phyloP scores from a whole-genome alignment of 2,329 filamentous ascomycete genomes.

The Fusarium sp. region DNA sequence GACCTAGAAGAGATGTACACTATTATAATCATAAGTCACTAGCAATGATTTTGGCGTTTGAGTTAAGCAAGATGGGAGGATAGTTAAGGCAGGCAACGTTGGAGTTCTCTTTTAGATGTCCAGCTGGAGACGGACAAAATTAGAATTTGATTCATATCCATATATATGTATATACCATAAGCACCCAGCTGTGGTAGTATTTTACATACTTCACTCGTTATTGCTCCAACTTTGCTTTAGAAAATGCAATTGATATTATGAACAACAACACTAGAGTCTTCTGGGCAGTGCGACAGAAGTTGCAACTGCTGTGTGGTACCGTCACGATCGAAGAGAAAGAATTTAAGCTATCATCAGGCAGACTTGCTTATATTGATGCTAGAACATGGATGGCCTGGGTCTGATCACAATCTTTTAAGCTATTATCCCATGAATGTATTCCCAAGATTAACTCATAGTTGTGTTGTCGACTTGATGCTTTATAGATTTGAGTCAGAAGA shows the following conservation, averaged over 20 bases:
- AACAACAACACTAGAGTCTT: neutral
- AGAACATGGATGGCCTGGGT: too few species aligned
- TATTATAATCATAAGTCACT: slow-evolving; percentile 30
- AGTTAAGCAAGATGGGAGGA: slow-evolving; percentile 16
- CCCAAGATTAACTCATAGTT: neutral
- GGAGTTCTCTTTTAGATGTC: slow-evolving; percentile 25
- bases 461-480: neutral
- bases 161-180: neutral
- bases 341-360: too few species aligned
- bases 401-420: too few species aligned
- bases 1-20: slow-evolving; percentile 41
- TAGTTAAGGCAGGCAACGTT: slow-evolving; percentile 9
- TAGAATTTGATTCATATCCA: slow-evolving; percentile 24
- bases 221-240: neutral
- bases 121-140: slow-evolving; percentile 1
- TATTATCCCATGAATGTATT: too few species aligned
- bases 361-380: too few species aligned
- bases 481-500: neutral
- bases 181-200: neutral
- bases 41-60: slow-evolving; percentile 38
- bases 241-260: neutral
- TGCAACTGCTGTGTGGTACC: neutral
- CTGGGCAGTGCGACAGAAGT: neutral
- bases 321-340: too few species aligned
- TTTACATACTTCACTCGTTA: neutral